phyloP scores from a whole-genome alignment of 1,284 basidiomycete species.

The Apiotrichum siamense region DNA sequence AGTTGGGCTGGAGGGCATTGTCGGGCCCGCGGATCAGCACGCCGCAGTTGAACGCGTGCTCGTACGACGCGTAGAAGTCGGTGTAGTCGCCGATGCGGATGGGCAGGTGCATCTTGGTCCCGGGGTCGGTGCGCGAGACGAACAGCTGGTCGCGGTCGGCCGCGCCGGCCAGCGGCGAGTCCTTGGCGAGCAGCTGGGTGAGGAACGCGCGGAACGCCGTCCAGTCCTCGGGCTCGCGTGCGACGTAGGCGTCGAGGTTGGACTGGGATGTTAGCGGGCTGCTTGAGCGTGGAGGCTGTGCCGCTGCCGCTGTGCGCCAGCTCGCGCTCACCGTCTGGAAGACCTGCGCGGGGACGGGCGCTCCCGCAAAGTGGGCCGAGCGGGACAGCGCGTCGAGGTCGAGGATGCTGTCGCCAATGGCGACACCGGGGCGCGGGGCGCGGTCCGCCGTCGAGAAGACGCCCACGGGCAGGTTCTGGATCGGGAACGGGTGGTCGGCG shows the following conservation, averaged over 20 bases:
- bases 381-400: constrained; percentile 14
- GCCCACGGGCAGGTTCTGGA: constrained; percentile 19
- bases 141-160: constrained; percentile 5
- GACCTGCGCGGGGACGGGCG: constrained; percentile 10
- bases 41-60: constrained; percentile 25
- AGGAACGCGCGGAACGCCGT: constrained; percentile 10
- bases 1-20: constrained; percentile 22
- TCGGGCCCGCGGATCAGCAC: constrained; percentile 20
- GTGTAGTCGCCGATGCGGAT: constrained; percentile 20
- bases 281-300: too few species aligned
- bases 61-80: constrained; percentile 19
- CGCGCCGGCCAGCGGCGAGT: constrained; percentile 10
- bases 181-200: constrained; percentile 4
- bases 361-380: not conserved
- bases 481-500: constrained; percentile 15
- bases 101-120: constrained; percentile 13
- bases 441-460: constrained; percentile 9
- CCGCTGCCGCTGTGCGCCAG: not conserved
- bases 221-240: constrained; percentile 13
- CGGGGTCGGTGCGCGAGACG: constrained; percentile 2
- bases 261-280: not conserved
- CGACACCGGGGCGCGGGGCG: constrained; percentile 13
- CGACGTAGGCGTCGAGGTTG: constrained; percentile 12
- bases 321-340: constrained; percentile 12
- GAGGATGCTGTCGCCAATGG: constrained; percentile 17